Base-by-base conservation (phyloP, 1,284 basidiomycete genomes). In the Filobasidium uniguttulatum region DNA sequence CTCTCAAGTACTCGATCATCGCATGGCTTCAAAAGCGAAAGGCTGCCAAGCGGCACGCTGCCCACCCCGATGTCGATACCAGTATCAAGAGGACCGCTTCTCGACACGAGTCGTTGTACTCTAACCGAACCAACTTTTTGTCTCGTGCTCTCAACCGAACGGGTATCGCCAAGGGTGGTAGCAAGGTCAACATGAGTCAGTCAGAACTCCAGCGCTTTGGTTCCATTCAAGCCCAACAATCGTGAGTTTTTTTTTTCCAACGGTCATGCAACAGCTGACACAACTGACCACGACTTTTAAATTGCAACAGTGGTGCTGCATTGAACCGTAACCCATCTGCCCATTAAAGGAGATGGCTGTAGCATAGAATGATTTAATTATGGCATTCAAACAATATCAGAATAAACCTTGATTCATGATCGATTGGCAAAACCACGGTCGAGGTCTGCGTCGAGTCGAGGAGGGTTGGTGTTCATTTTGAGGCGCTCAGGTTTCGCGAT, bases 31-130 rank as follows among this genome's bases (percentile, higher is more conserved):
- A 84, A 55, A 68, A 75, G 49, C 82, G 85, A 79, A 80, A 67
- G 75, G 77, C 61, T 68, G 61, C 53, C 63, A 72, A 65, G 61
- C 56, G 60, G 35, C 71, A 75, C 49, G 70, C 68, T 37, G 70
- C 71, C 55, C 67, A 72, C 52, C 71, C 67, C 28, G 67, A 70
- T 30, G 65, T 71, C 50, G 64, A 71, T 54, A 71, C 72, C 36
- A 71, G 71, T 35, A 80, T 93, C 55, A 77, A 76, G 31, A 82
- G 87, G 62, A 91, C 85, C 44, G 79, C 83, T 59, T 91, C 86
- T 7, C 86, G 91, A 63, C 85, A 93, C 75, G 89, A 93, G 72
- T 87, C 85, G 36, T 71, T 96, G 62, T 96, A 96, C 79, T 69
- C 68, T 46, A 68, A 69, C 66, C 65, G 68, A 56, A 67, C 66